Conservation (phyloP, 768 basidiomycete genomes). For the Leccinum barrowsii region DNA sequence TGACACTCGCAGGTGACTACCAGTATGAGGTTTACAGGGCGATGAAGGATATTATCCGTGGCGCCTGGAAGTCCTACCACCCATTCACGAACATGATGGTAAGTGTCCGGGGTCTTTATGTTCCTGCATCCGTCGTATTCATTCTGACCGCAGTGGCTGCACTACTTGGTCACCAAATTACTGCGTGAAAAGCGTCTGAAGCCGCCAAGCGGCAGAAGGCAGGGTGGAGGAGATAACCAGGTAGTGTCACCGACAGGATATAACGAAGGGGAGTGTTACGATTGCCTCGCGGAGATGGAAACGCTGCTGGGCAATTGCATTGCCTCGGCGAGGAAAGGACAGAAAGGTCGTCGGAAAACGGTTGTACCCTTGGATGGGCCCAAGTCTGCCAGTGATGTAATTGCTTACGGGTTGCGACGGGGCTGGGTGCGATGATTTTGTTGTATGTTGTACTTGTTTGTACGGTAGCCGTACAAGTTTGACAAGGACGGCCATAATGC, state of each 20-base stretch:
- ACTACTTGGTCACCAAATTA: slow-evolving; percentile 76
- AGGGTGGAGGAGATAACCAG: slow-evolving; percentile 16
- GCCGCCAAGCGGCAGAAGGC: slow-evolving; percentile 44
- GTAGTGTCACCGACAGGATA: slow-evolving; percentile 36
- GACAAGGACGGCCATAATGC: not conserved
- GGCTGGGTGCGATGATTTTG: slow-evolving; percentile 52
- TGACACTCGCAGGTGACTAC: slow-evolving; percentile 61
- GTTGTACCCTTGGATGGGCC: slow-evolving; percentile 16
- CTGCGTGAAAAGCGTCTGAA: slow-evolving; percentile 67
- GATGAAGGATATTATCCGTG: slow-evolving; percentile 64
- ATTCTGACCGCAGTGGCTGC: slow-evolving; percentile 71
- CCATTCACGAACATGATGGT: slow-evolving; percentile 93
- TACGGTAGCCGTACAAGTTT: not conserved
- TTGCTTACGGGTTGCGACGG: slow-evolving; percentile 55
- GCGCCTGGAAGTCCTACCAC: slow-evolving; percentile 71
- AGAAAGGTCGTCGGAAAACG: slow-evolving; percentile 36
- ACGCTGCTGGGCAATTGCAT: slow-evolving; percentile 49
- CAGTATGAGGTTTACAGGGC: slow-evolving; percentile 94
- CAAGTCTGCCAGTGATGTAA: slow-evolving; percentile 55
- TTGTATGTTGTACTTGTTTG: not conserved
- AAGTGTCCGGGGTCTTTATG: slow-evolving; percentile 19
- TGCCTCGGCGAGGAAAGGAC: slow-evolving; percentile 31
- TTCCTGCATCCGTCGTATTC: slow-evolving; percentile 9
- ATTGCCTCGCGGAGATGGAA: slow-evolving; percentile 66
- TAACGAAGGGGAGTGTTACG: slow-evolving; percentile 66